Base-by-base conservation (phyloP, 192 early-diverging fungal genomes). In the Linnemannia zychae region DNA sequence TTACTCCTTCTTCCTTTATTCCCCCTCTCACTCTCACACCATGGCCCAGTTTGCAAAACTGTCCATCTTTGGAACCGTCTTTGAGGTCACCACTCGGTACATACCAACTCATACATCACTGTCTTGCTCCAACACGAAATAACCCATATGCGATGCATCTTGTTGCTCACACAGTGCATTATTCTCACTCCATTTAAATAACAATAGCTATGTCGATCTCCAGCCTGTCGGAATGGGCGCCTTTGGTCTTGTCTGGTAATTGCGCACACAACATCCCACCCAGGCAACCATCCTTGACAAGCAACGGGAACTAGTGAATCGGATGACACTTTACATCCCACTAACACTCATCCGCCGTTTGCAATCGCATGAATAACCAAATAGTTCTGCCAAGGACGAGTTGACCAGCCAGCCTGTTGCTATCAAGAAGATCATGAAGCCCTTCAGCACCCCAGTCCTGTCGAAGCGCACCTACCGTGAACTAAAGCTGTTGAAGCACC, bases 161-260 rank as follows among this genome's bases (percentile, higher is more conserved):
- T 44, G 53, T 34, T 60, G 2, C 52, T 44, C n/a, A 31, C 50
- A 17, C 38, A 3, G 24, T 47, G 70, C 2, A n/a, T 13, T 17
- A 0, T 47, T 13, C 67, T 37, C 12, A 80, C 68, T 28, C 33
- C 33, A 5, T 24, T n/a, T n/a, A n/a, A n/a, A 72, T 33, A 37
- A 74, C 44, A 38, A 74, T 81, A 95, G 95, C 80, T 98, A 99
- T 92, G 93, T 95, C 15, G 94, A 97, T 89, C 90, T 99, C 66
- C 94, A 97, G 83, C 96, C 97, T 13, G 95, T 99, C 28, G 98
- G 98, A 40, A 97, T 98, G 95, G 98, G 98, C 50, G 97, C 98
- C 6, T 99, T 98, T 88, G 98, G 98, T 87, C 91, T 99, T 11
- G 98, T 99, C 31, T 99, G 98, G 96, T 98, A 92, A 34, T 69